phyloP scores from a whole-genome alignment of 164 flowering plant genomes.

The Macadamia tetraphylla region DNA sequence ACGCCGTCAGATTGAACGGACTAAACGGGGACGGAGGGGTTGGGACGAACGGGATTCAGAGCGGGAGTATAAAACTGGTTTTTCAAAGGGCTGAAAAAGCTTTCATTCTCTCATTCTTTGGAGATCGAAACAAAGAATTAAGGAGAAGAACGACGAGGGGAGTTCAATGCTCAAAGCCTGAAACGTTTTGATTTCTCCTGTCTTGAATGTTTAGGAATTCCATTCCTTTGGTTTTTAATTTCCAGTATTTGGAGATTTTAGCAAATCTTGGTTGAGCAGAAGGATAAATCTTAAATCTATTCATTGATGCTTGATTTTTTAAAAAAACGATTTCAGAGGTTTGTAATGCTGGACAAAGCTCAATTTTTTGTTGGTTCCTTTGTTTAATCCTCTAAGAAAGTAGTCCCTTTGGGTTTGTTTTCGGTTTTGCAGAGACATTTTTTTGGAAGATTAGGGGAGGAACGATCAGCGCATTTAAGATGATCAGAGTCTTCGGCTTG shows the following conservation, averaged over 20 bases:
- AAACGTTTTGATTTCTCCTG: neutral
- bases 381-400: neutral
- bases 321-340: conserved; percentile 7
- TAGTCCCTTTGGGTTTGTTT: neutral
- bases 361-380: neutral
- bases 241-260: neutral
- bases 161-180: neutral
- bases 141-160: neutral
- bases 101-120: conserved; percentile 25
- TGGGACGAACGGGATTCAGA: neutral
- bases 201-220: too few relatives aligned
- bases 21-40: conserved; percentile 9
- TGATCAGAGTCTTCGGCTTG: conserved; percentile 2
- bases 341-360: conserved; percentile 9
- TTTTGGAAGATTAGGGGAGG: neutral
- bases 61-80: conserved; percentile 21
- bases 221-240: neutral
- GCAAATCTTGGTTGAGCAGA: too few relatives aligned
- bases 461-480: neutral
- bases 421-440: conserved; percentile 11
- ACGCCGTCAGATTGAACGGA: conserved; percentile 13
- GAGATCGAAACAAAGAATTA: neutral
- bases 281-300: too few relatives aligned
- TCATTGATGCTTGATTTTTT: conserved; percentile 4
- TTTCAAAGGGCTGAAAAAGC: conserved; percentile 24